These are phyloP conservation scores for Aspergillus sp. DNA, from an alignment of 2,329 filamentous ascomycete genomes.

Conservation along the genomic window DNA sequence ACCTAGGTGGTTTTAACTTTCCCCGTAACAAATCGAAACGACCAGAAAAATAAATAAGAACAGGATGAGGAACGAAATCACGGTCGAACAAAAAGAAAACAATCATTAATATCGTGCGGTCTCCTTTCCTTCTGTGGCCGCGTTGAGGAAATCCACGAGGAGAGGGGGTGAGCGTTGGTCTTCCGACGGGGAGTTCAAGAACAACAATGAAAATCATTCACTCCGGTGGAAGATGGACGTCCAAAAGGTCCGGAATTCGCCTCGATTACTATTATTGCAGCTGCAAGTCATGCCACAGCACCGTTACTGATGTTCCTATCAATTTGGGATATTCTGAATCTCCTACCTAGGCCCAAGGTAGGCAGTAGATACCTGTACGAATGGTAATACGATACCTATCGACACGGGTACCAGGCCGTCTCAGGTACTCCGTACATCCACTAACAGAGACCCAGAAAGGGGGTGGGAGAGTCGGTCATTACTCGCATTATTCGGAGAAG, in stretches of 20 bases:
- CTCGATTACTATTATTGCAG: conserved; percentile 18
- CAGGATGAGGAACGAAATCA: too few species aligned
- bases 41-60: too few species aligned
- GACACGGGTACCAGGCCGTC: background rate
- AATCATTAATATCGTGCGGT: background rate
- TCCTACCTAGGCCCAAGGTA: too few species aligned
- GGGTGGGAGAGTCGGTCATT: background rate
- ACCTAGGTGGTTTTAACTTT: too few species aligned
- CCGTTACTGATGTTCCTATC: background rate
- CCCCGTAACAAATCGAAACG: too few species aligned
- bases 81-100: too few species aligned
- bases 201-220: too few species aligned
- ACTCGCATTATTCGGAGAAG: too few species aligned
- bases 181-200: background rate
- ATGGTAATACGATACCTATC: background rate
- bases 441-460: background rate
- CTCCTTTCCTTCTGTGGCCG: background rate
- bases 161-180: background rate
- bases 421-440: background rate
- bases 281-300: conserved; percentile 20
- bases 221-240: too few species aligned
- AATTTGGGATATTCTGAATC: background rate
- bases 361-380: too few species aligned
- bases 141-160: background rate
- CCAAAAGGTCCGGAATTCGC: too few species aligned